Evolutionary conservation across 257 asterid species (phyloP).

Genomic region (Solanum etuberosum): DNA sequence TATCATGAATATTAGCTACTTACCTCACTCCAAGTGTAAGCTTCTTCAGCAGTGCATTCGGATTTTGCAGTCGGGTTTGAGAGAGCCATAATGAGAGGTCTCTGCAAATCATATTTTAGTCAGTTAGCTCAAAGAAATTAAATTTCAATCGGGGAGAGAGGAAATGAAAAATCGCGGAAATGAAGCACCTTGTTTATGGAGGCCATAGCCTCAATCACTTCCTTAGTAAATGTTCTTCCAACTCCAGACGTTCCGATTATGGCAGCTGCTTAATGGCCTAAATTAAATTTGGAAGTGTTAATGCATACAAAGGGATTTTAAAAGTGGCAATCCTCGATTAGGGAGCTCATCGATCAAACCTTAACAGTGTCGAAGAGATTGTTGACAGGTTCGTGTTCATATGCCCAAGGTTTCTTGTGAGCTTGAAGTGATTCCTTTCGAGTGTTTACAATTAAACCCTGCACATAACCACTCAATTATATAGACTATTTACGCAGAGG

Average conservation of each 20-base stretch:
- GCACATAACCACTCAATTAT: slow-evolving; percentile 1
- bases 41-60: slow-evolving; percentile 96
- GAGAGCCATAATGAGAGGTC: slow-evolving; percentile 89
- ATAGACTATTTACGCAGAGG: background rate
- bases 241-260: slow-evolving; percentile 93
- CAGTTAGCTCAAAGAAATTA: background rate
- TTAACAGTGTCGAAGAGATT: slow-evolving; percentile 80
- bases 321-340: background rate
- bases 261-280: slow-evolving; percentile 78
- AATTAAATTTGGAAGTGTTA: background rate
- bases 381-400: slow-evolving; percentile 56
- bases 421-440: slow-evolving; percentile 85
- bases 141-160: background rate
- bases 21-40: slow-evolving; percentile 88
- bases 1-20: background rate
- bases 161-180: background rate
- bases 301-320: background rate
- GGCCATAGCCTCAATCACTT: slow-evolving; percentile 83
- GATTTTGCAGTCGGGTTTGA: slow-evolving; percentile 93
- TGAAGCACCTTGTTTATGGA: slow-evolving; percentile 47
- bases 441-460: slow-evolving; percentile 71
- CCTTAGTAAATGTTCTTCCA: slow-evolving; percentile 71
- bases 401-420: slow-evolving; percentile 94
- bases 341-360: slow-evolving; percentile 26
- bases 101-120: slow-evolving; percentile 28